Conservation (phyloP, 31 red algal species). For the Bonnemaisonia californica region DNA sequence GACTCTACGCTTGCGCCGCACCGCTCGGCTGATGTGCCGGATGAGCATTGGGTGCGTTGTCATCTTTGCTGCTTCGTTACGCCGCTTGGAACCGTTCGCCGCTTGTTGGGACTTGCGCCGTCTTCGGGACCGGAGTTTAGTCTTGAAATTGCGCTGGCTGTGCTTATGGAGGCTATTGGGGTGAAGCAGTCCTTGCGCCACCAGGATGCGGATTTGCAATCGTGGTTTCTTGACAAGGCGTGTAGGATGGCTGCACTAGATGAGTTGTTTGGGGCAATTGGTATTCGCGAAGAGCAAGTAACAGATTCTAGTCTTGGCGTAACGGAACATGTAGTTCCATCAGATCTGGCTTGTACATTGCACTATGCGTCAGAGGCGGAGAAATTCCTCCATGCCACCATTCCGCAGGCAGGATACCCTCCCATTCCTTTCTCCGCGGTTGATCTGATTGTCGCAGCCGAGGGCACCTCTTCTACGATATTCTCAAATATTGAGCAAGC, state of each 20-base stretch:
- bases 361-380: not conserved
- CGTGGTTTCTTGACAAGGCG: conserved; percentile 14
- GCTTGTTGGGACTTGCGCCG: not conserved
- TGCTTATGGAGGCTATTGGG: conserved; percentile 25
- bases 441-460: not conserved
- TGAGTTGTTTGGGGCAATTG: not conserved
- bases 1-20: conserved; percentile 16
- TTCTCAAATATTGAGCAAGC: not conserved
- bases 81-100: conserved; percentile 4
- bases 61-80: conserved; percentile 7
- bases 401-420: not conserved
- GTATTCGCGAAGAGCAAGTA: not conserved
- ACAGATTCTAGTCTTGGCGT: not conserved
- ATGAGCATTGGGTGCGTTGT: not conserved
- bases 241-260: conserved; percentile 4
- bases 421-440: not conserved
- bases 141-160: not conserved
- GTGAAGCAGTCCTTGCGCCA: not conserved
- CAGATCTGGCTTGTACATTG: not conserved
- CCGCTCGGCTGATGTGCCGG: not conserved
- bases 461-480: not conserved
- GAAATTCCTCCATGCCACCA: not conserved
- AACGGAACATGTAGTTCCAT: not conserved
- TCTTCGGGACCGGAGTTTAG: not conserved
- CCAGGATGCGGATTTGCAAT: conserved; percentile 2